phyloP scores from a whole-genome alignment of 2,329 filamentous ascomycete species.

The Aurifilum marmelostoma region DNA sequence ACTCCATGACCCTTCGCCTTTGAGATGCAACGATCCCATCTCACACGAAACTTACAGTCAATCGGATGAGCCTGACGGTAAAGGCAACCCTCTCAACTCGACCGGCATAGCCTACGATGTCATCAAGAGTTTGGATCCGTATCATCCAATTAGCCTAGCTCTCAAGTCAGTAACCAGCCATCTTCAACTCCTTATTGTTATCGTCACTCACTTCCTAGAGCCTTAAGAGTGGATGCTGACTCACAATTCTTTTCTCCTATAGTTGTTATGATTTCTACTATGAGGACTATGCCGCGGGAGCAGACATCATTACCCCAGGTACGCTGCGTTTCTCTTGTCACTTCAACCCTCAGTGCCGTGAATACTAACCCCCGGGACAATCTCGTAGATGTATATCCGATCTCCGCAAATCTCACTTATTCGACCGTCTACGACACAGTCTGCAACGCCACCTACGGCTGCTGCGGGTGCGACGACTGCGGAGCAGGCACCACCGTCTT shows the following conservation, averaged over 20 bases:
- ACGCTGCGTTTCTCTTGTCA: background rate
- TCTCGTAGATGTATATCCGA: conserved; percentile 53
- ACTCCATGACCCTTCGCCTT: no score
- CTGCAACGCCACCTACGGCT: conserved; percentile 56
- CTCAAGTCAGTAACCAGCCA: conserved; percentile 41
- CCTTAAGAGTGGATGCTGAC: background rate
- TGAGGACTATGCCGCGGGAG: conserved; percentile 50
- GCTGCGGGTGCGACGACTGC: conserved; percentile 57
- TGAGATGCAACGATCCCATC: no score
- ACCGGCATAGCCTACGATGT: conserved; percentile 47
- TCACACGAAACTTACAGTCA: conserved; percentile 33
- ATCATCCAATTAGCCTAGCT: conserved; percentile 55
- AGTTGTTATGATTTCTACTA: conserved; percentile 56
- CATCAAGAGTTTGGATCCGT: conserved; percentile 51
- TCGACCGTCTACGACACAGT: conserved; percentile 48
- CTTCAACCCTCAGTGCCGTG: background rate
- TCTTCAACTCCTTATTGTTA: no score
- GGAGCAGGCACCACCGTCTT: conserved; percentile 39
- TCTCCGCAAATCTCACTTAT: conserved; percentile 50
- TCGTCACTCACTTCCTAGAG: background rate
- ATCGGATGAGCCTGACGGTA: conserved; percentile 55
- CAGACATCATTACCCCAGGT: conserved; percentile 48
- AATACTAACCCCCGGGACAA: background rate
- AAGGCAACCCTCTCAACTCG: conserved; percentile 48
- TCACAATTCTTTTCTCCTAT: background rate